Evolutionary conservation across 192 early-diverging fungal genomes (phyloP).

Genomic region (Gaertneriomyces semiglobifer): DNA sequence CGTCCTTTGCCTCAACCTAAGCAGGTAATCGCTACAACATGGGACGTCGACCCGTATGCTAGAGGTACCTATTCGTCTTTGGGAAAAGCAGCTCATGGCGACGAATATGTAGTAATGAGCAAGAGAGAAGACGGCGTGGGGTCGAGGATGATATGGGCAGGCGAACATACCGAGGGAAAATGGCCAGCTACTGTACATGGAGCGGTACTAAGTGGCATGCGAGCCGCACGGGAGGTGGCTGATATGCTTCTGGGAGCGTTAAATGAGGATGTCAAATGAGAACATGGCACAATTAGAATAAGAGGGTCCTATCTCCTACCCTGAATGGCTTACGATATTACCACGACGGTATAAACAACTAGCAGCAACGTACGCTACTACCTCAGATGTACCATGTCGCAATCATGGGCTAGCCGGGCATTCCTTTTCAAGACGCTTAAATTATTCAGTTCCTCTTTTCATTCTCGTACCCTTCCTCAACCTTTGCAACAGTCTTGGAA

Average conservation of each 20-base stretch:
- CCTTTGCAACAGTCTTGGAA: too few relatives aligned
- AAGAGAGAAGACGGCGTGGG: neutral
- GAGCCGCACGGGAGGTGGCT: conserved; percentile 9
- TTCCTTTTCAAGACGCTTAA: too few relatives aligned
- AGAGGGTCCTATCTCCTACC: too few relatives aligned
- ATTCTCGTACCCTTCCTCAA: too few relatives aligned
- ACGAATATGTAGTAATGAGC: neutral
- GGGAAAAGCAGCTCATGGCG: neutral
- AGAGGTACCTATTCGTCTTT: conserved; percentile 3
- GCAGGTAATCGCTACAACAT: conserved; percentile 2
- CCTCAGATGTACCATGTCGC: too few relatives aligned
- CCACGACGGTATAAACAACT: too few relatives aligned
- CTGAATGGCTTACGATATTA: too few relatives aligned
- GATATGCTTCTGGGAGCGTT: conserved; percentile 16
- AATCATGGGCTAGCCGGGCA: too few relatives aligned
- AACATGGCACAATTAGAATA: too few relatives aligned
- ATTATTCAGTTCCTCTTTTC: too few relatives aligned
- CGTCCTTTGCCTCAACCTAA: neutral
- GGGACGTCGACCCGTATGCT: neutral
- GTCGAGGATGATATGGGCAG: conserved; percentile 21
- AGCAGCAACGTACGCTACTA: too few relatives aligned
- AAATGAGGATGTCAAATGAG: too few relatives aligned
- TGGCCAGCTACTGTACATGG: conserved; percentile 29
- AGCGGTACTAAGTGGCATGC: conserved; percentile 19
- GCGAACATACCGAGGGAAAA: conserved; percentile 14